Percentiles rank a stretch among this genome's conserved stretches.
Evolutionary conservation across 129 eudicot species (phyloP).

Genomic region (carrot (Daucus carota)): DH1_v3.0 NC_030383.2:58958001-58958500

Average conservation of each 20-base stretch:
- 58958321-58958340: slow-evolving; percentile 97
- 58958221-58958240: not conserved
- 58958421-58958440: slow-evolving; percentile 95
- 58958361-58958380: slow-evolving; percentile 97
- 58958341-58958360: slow-evolving; percentile 99
- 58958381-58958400: slow-evolving; percentile 95
- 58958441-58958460: slow-evolving; percentile 99
- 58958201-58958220: not conserved
- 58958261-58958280: not conserved
- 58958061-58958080: not conserved
- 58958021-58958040: not conserved
- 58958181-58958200: not conserved
- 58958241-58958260: not conserved
- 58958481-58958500: slow-evolving; percentile 89
- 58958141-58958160: not conserved
- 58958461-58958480: slow-evolving; percentile 93
- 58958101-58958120: not conserved
- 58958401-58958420: slow-evolving; percentile 80
- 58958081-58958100: not conserved
- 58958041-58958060: not conserved
- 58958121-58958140: too few species aligned
- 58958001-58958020: not conserved
- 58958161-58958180: not conserved
- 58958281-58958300: slow-evolving; percentile 12
- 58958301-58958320: slow-evolving; percentile 14